Base-by-base conservation (phyloP, 805 yeast species). In the Saturnispora zaruensis region DNA sequence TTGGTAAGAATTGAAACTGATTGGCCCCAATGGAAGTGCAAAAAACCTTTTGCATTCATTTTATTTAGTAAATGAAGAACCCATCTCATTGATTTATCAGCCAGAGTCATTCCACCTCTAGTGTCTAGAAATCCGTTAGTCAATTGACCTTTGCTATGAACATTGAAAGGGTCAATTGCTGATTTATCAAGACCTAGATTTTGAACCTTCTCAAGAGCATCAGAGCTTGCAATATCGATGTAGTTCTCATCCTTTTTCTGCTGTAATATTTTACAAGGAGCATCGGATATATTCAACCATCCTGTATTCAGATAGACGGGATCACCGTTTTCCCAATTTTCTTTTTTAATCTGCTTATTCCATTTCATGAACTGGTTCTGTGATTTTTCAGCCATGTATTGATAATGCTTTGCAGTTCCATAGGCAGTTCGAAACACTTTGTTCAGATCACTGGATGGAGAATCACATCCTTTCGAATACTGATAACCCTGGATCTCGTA, bases 81-180 rank as follows among this genome's bases (percentile, higher is more conserved):
- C 63, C 66, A 66, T 34, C 59, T 53, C 42, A 67, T 65, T 21
- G 61, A 57, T 51, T 64, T 66, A 44, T 63, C 66, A 3, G 71
- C 67, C 21, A 60, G 45, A 26, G 62, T 57, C 54, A 64, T 56
- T 9, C 71, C 66, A 20, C 66, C 65, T 20, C 59, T 57, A 24
- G 64, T 57, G 50, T 63, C 67, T 26, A 64, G 46, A 20, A 62
- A 54, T n/a, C 58, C 57, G 16, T 40, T 38, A 9, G 40, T 34
- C 16, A 52, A 41, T 38, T 53, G 53, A 6, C 43, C 36, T 26
- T 53, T 50, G 23, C 44, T 16, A 25, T 51, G 49, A 38, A 51
- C 49, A 14, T 54, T 46, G 18, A 49, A 43, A 7, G 54, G 49
- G n/a, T 56, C 58, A 18, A 58, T 53, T 21, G 61, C 36, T 50